Base-by-base conservation (phyloP, 169 alveolate genomes). In the Plasmodium relictum region DNA sequence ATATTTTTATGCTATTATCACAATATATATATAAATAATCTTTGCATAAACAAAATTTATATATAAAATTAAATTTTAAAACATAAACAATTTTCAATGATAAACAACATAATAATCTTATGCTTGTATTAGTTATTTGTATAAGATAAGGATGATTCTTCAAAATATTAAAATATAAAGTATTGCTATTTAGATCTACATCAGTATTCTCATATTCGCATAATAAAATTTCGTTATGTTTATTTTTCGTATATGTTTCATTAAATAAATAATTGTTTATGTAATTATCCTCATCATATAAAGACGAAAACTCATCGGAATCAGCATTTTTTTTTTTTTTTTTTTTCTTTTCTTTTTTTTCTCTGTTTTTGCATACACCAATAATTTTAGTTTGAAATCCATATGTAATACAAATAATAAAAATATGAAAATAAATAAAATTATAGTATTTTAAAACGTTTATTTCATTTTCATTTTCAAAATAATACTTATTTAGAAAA, bases 131-230 rank as follows among this genome's bases (percentile, higher is more conserved):
- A 31, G 87, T 70, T 37, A 70, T 78, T 41, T 85, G 92, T 8
- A 85, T 26, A 12, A 85, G 44, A 20, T 70, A 85, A 0, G 92
- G 92, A 45, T 39, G 42, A n/a, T 71, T 85, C 31, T 69, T 85
- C 31, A 85, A 22, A n/a, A 59, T 69, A 22, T 26, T 59, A 22
- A 85, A 85, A 37, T 69, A 50, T 56, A 85, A 45, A 0, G 87
- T 70, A 59, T 85, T 85, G 31, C 54, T 52, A 5, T 8, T 45
- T 20, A 70, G 14, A 24, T 71, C 85, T 8, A 85, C 39, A 70
- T 85, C 92, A 14, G 74, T 73, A 42, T 85, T 61, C 24, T 85
- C 72, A 70, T 85, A 85, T 45, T 85, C 92, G 26, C 92, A 85
- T 10, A 85, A 52, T 20, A 44, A 58, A 3, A 85, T 58, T 45